Evolutionary conservation across 306 rosid genomes (phyloP), one percentile per base, ranked within the genome.

Genomic region (Leucaena leucocephala): DNA sequence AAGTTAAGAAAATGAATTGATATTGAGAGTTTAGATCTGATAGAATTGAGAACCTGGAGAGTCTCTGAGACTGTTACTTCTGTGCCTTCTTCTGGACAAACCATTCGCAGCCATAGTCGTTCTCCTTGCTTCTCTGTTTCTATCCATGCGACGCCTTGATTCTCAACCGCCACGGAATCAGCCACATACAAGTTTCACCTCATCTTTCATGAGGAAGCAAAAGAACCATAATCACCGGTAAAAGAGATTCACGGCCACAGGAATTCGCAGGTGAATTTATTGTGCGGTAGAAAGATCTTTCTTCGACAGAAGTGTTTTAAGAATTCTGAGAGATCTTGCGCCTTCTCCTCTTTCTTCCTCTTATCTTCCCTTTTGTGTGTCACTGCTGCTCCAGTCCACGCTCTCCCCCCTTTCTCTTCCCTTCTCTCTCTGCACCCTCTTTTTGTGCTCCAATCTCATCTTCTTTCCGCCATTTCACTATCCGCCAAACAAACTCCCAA

Each of bases 51-150:
- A 71, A 95, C 98, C 98, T 84, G 98, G 98, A 2, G 98, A 95
- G 84, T 92, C 96, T 81, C 98, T 89, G 74, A 89, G 95, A 80
- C 91, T 86, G 81, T 83, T 84, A 86, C 80, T 88, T 42, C 97
- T 88, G 63, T 85, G 91, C 78, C 98, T 86, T 22, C 98, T 87
- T 84, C 97, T 85, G 1, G 93, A 0, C 36, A 58, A 58, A 58
- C 64, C 64, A 58, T 58, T 58, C 15, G 64, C 64, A 9, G 64
- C 90, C 94, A 88, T 88, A 73, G 87, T 82, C 15, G 75, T 64
- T 75, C 98, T 89, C 34, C 98, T 90, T 2, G 84, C 92, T 69
- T 95, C 98, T 79, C 98, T 87, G 69, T 85, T 95, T 58, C 98
- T 92, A 74, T 95, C 98, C 98, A 95, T 95, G 64, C 84, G 81